Evolutionary conservation across 768 basidiomycete genomes (phyloP).

Genomic region (Russula virescens): DNA sequence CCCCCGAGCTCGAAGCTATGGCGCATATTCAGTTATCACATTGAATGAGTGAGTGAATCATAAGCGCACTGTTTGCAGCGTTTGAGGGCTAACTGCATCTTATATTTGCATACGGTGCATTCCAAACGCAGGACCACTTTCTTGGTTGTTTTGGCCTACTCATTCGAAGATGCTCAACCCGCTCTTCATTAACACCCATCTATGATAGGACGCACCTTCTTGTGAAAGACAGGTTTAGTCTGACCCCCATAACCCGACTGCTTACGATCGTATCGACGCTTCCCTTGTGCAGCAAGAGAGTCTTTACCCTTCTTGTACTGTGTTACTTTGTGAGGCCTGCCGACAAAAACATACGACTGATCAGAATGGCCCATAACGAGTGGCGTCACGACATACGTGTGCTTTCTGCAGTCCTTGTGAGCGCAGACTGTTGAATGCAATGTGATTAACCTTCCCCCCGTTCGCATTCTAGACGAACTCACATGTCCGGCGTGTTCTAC

Average conservation of each 20-base stretch:
- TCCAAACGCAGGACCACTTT: slow-evolving; percentile 98
- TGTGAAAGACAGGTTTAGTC: slow-evolving; percentile 99
- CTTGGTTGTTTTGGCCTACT: slow-evolving; percentile 95
- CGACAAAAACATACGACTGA: slow-evolving; percentile 17
- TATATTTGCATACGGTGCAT: slow-evolving; percentile 98
- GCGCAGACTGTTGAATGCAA: slow-evolving; percentile 64
- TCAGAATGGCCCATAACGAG: neutral
- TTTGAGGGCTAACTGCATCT: slow-evolving; percentile 93
- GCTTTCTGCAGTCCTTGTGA: slow-evolving; percentile 94
- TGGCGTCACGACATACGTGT: slow-evolving; percentile 63
- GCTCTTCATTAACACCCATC: neutral
- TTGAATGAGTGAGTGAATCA: neutral
- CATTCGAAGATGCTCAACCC: neutral
- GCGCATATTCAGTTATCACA: slow-evolving; percentile 3
- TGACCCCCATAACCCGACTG: slow-evolving; percentile 99
- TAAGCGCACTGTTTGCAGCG: slow-evolving; percentile 95
- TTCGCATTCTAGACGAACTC: slow-evolving; percentile 37
- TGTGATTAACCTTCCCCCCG: slow-evolving; percentile 19
- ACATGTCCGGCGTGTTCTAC: slow-evolving; percentile 94
- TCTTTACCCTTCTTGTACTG: slow-evolving; percentile 99
- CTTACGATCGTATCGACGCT: slow-evolving; percentile 99
- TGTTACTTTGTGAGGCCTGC: slow-evolving; percentile 96
- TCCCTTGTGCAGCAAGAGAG: slow-evolving; percentile 96
- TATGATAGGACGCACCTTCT: slow-evolving; percentile 64
- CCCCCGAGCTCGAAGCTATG: slow-evolving; percentile 96